phyloP scores from a whole-genome alignment of 768 basidiomycete species.

The Agrocybe pediades region DNA sequence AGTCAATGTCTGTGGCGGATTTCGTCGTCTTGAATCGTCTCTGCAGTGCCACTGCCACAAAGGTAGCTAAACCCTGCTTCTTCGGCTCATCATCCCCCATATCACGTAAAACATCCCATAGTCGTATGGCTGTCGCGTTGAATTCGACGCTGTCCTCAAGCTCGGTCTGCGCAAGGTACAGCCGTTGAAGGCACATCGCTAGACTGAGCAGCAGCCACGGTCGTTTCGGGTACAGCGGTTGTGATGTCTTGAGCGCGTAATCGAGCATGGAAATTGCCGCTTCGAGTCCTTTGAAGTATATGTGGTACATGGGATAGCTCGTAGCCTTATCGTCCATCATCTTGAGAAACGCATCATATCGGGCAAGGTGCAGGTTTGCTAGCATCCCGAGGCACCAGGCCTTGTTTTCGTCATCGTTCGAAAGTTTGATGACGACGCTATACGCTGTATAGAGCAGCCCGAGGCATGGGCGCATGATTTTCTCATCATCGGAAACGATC shows the following conservation, averaged over 20 bases:
- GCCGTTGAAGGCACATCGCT: constrained; percentile 4
- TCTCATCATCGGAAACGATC: constrained; percentile 1
- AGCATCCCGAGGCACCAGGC: constrained; percentile 3
- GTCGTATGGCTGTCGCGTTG: background rate
- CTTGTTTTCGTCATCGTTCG: background rate
- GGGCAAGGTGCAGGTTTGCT: constrained; percentile 7
- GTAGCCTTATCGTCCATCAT: background rate
- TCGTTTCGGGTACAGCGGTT: constrained; percentile 3
- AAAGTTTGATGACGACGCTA: background rate
- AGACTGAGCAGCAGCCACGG: constrained; percentile 7
- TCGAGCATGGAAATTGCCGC: background rate
- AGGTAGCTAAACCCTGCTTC: background rate
- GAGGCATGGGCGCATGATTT: constrained; percentile 6
- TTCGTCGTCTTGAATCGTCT: background rate
- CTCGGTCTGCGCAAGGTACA: background rate
- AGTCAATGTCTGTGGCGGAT: background rate
- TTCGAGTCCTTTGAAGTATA: constrained; percentile 6
- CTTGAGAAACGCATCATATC: constrained; percentile 7
- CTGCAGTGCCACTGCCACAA: background rate
- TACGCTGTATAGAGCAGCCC: background rate
- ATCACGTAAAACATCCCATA: background rate
- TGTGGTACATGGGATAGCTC: background rate
- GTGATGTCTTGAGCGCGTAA: background rate
- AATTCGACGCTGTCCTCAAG: background rate
- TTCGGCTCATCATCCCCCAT: constrained; percentile 1